Evolutionary conservation across 2,329 filamentous ascomycete genomes (phyloP), one percentile per base, ranked within the genome.

Genomic region (Diplodia corticola): DNA sequence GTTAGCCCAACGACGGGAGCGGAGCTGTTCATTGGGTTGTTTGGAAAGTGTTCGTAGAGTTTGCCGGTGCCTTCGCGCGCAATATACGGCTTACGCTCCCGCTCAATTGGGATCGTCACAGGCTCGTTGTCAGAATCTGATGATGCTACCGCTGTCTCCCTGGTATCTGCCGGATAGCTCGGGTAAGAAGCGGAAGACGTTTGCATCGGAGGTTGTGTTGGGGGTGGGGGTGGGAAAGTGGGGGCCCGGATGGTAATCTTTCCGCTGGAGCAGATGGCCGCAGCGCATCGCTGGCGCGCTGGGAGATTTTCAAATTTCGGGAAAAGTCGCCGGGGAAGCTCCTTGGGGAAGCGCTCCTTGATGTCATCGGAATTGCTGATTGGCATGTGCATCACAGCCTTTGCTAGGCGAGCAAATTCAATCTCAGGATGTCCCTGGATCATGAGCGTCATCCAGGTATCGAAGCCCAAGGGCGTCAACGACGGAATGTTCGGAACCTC

Each of bases 361-460:
- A 83, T 85, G 55, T 89, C 85, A 64, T 84, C 81, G 0, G 87
- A 83, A 64, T 89, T 87, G 71, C 76, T 88, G 71, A 96, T 90
- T 0, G 91, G 90, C 77, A 93, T 86, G 51, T 89, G 84, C 3
- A 87, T 76, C 3, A 93, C 85, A 24, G 92, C 86, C 66, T 85
- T 87, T 50, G 87, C 82, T 4, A 97, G 81, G 10, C 93, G 86
- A 49, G 85, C 83, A 67, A 88, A 89, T 76, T 96, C 92, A 54
- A 86, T 83, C 48, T 92, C 88, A 0, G 93, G 93, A 69, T 92
- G 88, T 1, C 91, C 90, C 69, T 88, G 85, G 44, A 94, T 89
- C 75, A 91, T 85, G 46, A 86, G 82, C 1, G 86, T 89, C 80
- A 91, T 88, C 89, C 91, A 96, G 20, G 74, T 71, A 49, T 81